Evolutionary conservation across 306 rosid species (phyloP), one percentile per base, ranked within the genome.

Genomic region (Lathyrus tuberosus): DNA sequence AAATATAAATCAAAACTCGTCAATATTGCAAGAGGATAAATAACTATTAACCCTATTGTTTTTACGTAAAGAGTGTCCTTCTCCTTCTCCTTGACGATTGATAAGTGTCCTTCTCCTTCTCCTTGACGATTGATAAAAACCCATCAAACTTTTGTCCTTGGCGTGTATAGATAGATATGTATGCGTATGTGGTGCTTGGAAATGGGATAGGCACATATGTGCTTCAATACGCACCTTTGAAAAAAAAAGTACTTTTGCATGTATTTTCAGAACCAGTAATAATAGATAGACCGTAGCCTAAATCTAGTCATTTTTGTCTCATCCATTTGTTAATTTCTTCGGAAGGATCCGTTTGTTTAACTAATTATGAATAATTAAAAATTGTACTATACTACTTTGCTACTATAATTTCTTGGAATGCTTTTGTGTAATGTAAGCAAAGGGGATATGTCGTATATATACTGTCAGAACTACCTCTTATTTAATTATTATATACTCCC

Each of bases 261-360:
- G 5, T 20, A 52, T 18, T 18, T 52, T 9, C 3, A 52, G 18
- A 37, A 57, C 62, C 62, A 57, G 11, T 51, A 8, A 31, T 5
- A 10, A 11, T 22, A 22, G 16, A 53, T 54, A 9, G 2, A 54
- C 24, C 2, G 61, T 54, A 22, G 16, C 16, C 40, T 54, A 11
- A 7, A 54, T 12, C 40, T 57, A 57, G 5, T 28, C 17, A 57
- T 57, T 14, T 14, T 57, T 57, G 62, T 57, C 62, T 57, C 5
- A 5, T 57, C 40, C 62, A 57, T 28, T 57, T 57, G 62, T 57
- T 13, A 57, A 57, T 26, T 57, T 28, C 62, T 14, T 28, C 40
- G 62, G 62, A 57, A 13, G 38, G 18, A 57, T 57, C 62, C 11
- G 18, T 57, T 57, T 57, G 38, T 57, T 57, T 28, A 13, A 26